These are phyloP conservation scores for Penicillium sp. DNA, from an alignment of 2,329 filamentous ascomycete species.

Conservation along the genomic window DNA sequence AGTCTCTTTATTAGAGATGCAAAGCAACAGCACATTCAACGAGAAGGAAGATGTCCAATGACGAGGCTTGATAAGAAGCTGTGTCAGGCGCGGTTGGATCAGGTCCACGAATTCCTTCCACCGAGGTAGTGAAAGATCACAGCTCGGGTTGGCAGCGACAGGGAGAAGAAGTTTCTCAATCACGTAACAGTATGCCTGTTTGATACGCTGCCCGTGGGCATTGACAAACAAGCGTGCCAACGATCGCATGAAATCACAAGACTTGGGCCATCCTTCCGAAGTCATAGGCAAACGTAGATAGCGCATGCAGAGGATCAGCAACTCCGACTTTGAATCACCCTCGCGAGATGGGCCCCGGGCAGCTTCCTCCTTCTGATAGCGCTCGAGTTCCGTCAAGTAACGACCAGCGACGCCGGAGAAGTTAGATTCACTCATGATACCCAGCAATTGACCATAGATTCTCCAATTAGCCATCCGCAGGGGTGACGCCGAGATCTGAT, in stretches of 20 bases:
- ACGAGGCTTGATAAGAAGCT: conserved; percentile 86
- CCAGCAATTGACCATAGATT: conserved; percentile 85
- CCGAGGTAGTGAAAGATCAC: conserved; percentile 74
- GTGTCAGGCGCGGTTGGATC: conserved; percentile 73
- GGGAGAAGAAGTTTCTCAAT: conserved; percentile 83
- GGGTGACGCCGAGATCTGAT: conserved; percentile 68
- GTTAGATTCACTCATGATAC: conserved; percentile 93
- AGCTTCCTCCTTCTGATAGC: conserved; percentile 71
- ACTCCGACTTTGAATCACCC: conserved; percentile 74
- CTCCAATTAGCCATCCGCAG: conserved; percentile 94
- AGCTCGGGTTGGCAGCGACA: conserved; percentile 76
- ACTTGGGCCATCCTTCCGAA: conserved; percentile 77
- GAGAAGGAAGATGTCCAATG: conserved; percentile 91
- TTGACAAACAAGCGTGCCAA: conserved; percentile 79
- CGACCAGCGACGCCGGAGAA: conserved; percentile 80
- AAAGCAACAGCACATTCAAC: conserved; percentile 80
- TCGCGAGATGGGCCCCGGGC: conserved; percentile 54
- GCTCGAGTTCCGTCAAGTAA: conserved; percentile 78
- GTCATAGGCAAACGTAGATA: conserved; percentile 74
- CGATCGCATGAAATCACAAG: conserved; percentile 83
- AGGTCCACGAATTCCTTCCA: conserved; percentile 84
- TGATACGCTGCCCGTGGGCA: conserved; percentile 84
- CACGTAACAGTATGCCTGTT: conserved; percentile 91
- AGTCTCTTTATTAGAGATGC: conserved; percentile 78
- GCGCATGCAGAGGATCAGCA: conserved; percentile 88